A percentile compares a stretch with the other conserved stretches of the same genome.
phyloP scores from a whole-genome alignment of 2,329 filamentous ascomycete species.

The Septoria petroselini region DNA sequence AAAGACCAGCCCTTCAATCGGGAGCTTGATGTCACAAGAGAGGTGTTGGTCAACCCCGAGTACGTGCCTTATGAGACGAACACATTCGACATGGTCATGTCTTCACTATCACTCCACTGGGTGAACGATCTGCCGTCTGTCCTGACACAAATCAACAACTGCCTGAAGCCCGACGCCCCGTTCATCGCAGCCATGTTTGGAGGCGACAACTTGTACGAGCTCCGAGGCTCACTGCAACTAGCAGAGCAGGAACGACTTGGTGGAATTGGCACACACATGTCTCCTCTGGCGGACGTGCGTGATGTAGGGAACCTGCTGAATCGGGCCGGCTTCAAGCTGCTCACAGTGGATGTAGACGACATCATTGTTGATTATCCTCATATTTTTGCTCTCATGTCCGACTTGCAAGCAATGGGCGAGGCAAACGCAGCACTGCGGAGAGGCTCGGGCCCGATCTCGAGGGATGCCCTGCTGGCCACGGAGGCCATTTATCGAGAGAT shows the following conservation, averaged over 20 bases:
- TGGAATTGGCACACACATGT: conserved; percentile 88
- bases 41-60: conserved; percentile 72
- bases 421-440: conserved; percentile 83
- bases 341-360: conserved; percentile 96
- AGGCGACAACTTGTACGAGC: conserved; percentile 88
- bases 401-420: conserved; percentile 95
- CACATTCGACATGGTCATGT: conserved; percentile 85
- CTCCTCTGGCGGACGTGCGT: conserved; percentile 84
- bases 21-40: conserved; percentile 66
- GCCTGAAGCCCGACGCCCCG: conserved; percentile 84
- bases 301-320: conserved; percentile 86
- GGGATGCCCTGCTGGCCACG: conserved; percentile 81
- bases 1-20: conserved; percentile 69
- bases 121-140: conserved; percentile 91
- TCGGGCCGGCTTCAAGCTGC: conserved; percentile 85
- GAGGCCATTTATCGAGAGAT: conserved; percentile 85
- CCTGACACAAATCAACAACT: conserved; percentile 76
- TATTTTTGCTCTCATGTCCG: conserved; percentile 84
- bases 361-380: conserved; percentile 93
- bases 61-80: conserved; percentile 70
- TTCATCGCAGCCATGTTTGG: conserved; percentile 97
- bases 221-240: conserved; percentile 87
- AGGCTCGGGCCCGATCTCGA: conserved; percentile 69
- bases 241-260: conserved; percentile 86
- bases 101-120: conserved; percentile 90